These are phyloP conservation scores for Ganoderma resinaceum DNA, from an alignment of 1,284 basidiomycete species.

Conservation along the genomic window DNA sequence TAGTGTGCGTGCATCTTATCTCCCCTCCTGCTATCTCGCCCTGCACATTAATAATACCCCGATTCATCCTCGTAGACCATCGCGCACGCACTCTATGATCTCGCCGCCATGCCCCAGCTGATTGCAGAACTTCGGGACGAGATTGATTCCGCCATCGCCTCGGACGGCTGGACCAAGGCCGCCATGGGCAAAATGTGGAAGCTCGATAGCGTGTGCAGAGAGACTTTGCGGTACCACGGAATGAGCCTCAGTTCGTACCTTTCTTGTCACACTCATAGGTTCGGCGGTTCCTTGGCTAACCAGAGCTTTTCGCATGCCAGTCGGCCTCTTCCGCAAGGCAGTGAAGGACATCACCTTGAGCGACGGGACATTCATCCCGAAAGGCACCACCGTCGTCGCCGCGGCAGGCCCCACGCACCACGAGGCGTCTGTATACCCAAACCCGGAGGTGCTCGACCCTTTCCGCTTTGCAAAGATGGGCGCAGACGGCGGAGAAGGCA, in stretches of 20 bases:
- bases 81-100: slow-evolving; percentile 46
- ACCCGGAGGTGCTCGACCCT: slow-evolving; percentile 47
- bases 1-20: slow-evolving; percentile 29
- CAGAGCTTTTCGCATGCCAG: background rate
- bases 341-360: slow-evolving; percentile 46
- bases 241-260: slow-evolving; percentile 30
- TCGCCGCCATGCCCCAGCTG: slow-evolving; percentile 51
- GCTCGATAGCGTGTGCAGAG: slow-evolving; percentile 60
- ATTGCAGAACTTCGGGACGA: slow-evolving; percentile 44
- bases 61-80: slow-evolving; percentile 37
- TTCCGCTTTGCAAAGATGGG: slow-evolving; percentile 54
- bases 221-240: slow-evolving; percentile 49
- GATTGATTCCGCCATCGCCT: slow-evolving; percentile 42
- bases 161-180: slow-evolving; percentile 52
- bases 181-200: slow-evolving; percentile 53
- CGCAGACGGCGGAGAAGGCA: slow-evolving; percentile 30
- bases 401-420: slow-evolving; percentile 48
- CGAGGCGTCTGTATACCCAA: slow-evolving; percentile 47
- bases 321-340: slow-evolving; percentile 20
- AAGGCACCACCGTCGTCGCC: slow-evolving; percentile 47
- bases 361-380: slow-evolving; percentile 51
- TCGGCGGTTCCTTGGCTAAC: background rate
- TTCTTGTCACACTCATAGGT: background rate
- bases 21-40: background rate
- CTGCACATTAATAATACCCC: background rate